Conservation (phyloP, 805 yeast genomes). For the Kluyveromyces siamensis region DNA sequence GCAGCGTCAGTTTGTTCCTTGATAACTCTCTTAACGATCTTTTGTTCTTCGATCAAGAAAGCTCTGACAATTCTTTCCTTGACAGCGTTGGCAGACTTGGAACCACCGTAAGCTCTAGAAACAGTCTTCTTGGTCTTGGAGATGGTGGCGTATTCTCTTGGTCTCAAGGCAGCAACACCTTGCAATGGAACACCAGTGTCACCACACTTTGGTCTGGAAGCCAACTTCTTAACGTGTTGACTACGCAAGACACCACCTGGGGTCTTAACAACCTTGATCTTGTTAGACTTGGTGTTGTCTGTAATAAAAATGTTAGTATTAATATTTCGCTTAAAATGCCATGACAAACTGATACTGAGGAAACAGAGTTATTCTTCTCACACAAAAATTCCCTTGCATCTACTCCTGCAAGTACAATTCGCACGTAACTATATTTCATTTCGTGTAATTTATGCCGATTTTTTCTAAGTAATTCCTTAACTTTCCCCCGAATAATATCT, state of each 20-base stretch:
- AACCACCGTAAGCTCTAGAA: slow-evolving; percentile 99
- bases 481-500: neutral
- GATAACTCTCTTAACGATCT: slow-evolving; percentile 98
- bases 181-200: slow-evolving; percentile 76
- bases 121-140: slow-evolving; percentile 97
- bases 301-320: slow-evolving; percentile 7
- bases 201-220: slow-evolving; percentile 83
- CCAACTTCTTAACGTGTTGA: slow-evolving; percentile 91
- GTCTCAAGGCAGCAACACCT: slow-evolving; percentile 92
- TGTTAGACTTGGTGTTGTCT: slow-evolving; percentile 99
- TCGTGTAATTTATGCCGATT: too few species aligned
- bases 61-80: slow-evolving; percentile 99
- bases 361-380: too few species aligned
- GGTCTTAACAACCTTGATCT: slow-evolving; percentile 99
- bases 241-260: slow-evolving; percentile 99
- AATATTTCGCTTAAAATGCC: neutral
- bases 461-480: neutral
- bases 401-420: too few species aligned
- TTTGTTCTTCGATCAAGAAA: slow-evolving; percentile 99
- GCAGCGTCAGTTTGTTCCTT: slow-evolving; percentile 93
- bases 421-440: too few species aligned
- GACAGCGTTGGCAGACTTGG: slow-evolving; percentile 96
- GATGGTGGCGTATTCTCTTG: slow-evolving; percentile 92
- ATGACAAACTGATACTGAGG: too few species aligned
- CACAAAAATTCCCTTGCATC: too few species aligned